Evolutionary conservation across 257 asterid genomes (phyloP).

Genomic region (Verbascum thapsus): DNA sequence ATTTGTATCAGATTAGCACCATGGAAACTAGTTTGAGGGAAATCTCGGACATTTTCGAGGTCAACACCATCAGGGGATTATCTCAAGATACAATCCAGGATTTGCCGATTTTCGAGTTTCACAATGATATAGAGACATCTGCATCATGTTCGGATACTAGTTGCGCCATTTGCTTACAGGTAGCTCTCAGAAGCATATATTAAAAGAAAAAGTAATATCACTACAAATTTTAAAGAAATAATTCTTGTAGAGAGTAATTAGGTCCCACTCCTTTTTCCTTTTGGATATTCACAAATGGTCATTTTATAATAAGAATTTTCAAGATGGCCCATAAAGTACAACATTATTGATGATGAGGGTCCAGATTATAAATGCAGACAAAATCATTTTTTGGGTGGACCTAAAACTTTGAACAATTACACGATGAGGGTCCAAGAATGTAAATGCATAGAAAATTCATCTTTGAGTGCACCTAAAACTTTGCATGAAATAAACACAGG

Average conservation of each 20-base stretch:
- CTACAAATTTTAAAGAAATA: neutral
- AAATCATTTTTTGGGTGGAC: neutral
- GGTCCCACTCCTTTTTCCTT: neutral
- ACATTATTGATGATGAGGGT: neutral
- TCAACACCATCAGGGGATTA: slow-evolving; percentile 54
- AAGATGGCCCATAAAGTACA: neutral
- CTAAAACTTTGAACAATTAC: neutral
- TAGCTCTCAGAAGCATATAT: slow-evolving; percentile 20
- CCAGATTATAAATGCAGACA: neutral
- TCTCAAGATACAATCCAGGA: slow-evolving; percentile 49
- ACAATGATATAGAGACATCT: slow-evolving; percentile 11
- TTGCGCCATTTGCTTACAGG: slow-evolving; percentile 88
- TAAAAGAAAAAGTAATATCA: neutral
- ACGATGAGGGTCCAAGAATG: no score
- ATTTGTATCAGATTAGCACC: slow-evolving; percentile 56
- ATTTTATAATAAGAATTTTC: neutral
- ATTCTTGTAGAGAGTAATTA: neutral
- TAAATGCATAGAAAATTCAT: no score
- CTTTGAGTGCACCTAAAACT: no score
- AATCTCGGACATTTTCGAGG: slow-evolving; percentile 79
- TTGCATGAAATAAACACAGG: no score
- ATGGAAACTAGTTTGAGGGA: slow-evolving; percentile 75
- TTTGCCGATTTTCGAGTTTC: slow-evolving; percentile 53
- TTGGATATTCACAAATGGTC: neutral
- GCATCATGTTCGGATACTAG: slow-evolving; percentile 34